These are phyloP conservation scores for Candida oleophila DNA, from an alignment of 805 yeast genomes.

Conservation along the genomic window DNA sequence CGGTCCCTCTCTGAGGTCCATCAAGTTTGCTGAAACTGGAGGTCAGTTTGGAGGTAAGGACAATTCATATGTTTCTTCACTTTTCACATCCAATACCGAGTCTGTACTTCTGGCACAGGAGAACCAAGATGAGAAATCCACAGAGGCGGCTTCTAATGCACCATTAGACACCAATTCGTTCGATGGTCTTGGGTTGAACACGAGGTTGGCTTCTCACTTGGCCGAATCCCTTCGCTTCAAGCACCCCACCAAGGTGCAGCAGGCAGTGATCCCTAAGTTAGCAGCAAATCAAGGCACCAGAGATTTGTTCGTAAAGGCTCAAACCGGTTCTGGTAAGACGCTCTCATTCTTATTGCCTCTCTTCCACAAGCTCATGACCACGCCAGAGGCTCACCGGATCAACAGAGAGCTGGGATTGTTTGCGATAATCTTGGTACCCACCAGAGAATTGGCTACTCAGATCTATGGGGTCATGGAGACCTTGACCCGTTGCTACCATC, in stretches of 20 bases:
- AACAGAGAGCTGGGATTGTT: constrained; percentile 77
- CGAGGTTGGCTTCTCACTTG: constrained; percentile 52
- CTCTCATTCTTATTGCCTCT: constrained; percentile 85
- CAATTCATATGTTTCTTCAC: constrained; percentile 77
- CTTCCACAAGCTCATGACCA: constrained; percentile 60
- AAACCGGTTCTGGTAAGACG: constrained; percentile 98
- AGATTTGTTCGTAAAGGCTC: constrained; percentile 91
- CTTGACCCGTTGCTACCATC: constrained; percentile 72
- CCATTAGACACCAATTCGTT: constrained; percentile 77
- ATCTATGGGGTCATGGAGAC: constrained; percentile 78
- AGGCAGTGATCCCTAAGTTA: constrained; percentile 69
- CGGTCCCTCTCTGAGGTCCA: constrained; percentile 30
- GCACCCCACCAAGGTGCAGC: constrained; percentile 86
- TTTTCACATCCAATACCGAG: constrained; percentile 51
- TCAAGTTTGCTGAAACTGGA: constrained; percentile 45
- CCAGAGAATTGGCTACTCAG: constrained; percentile 92
- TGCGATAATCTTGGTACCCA: constrained; percentile 88
- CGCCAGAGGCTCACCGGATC: constrained; percentile 19
- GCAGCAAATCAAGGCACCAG: constrained; percentile 31
- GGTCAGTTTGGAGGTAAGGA: constrained; percentile 56
- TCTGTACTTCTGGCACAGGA: constrained; percentile 9
- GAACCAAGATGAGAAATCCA: background rate
- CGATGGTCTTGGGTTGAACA: constrained; percentile 66
- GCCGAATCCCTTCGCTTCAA: constrained; percentile 52
- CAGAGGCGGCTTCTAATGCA: constrained; percentile 62